Base-by-base conservation (phyloP, 306 rosid genomes). In the Trichosanthes cucumerina region DNA sequence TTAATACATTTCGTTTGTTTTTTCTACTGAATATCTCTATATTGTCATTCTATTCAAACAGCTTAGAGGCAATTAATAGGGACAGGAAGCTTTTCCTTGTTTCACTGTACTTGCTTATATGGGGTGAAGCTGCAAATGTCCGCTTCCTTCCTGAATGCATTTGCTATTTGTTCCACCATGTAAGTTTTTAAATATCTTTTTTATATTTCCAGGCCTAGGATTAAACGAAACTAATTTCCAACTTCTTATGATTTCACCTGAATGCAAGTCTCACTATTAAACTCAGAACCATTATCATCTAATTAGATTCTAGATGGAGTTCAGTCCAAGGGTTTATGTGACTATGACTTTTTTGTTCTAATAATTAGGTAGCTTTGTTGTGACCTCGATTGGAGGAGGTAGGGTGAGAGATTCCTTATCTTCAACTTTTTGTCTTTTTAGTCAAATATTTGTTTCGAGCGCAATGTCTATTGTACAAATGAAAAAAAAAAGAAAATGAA, bases 111-210 rank as follows among this genome's bases (percentile, higher is more conserved):
- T 88, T 92, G 80, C 90, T 95, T 85, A 88, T 95, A 77, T 95
- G 98, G 98, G 98, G 98, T 62, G 98, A 95, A 88, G 98, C 97
- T 85, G 98, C 98, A 80, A 95, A 95, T 85, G 90, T 91, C 82
- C 98, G 98, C 64, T 95, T 95, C 86, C 97, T 95, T 82, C 98
- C 98, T 8, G 98, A 95, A 80, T 95, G 97, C 85, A 83, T 95
- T 78, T 95, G 98, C 91, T 95, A 89, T 78, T 91, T 95, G 85
- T 95, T 95, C 82, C 98, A 95, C 93, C 78, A 87, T 46, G 98
- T 95, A 92, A 95, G 97, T 47, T 9, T 66, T 50, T 59, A 34
- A 34, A 24, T 70, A 31, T 34, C 15, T 72, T 72, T 52, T 33
- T 75, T 21, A 5, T 34, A 31, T 75, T 75, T 21, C 34, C 50